Evolutionary conservation across 495 filamentous ascomycete genomes (phyloP).

Genomic region (Cudoniella acicularis): DNA sequence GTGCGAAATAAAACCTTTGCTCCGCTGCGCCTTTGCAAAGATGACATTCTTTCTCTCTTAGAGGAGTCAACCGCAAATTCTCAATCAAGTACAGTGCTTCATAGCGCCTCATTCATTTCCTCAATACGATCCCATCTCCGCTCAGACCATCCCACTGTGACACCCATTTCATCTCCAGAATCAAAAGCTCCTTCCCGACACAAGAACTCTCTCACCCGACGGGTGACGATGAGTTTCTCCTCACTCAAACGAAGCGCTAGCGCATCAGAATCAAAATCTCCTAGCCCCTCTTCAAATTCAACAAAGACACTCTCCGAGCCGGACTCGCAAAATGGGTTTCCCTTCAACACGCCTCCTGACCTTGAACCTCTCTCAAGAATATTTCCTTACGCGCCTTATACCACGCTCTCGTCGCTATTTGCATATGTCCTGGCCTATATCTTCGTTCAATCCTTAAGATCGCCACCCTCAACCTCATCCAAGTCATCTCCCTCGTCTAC

Average conservation of each 20-base stretch:
- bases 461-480: not conserved
- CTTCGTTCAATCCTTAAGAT: not conserved
- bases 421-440: not conserved
- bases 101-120: not conserved
- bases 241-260: not conserved
- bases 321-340: not conserved
- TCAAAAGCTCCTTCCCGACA: too few species aligned
- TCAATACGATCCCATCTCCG: not conserved
- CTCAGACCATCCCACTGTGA: not conserved
- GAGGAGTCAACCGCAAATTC: not conserved
- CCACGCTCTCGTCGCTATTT: not conserved
- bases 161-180: too few species aligned
- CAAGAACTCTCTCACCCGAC: not conserved
- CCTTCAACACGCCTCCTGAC: not conserved
- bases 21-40: not conserved
- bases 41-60: not conserved
- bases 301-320: not conserved
- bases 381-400: not conserved
- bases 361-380: not conserved
- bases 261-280: not conserved
- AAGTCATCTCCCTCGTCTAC: not conserved
- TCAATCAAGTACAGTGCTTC: not conserved
- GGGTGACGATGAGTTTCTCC: not conserved
- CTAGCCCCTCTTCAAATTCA: not conserved
- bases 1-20: not conserved